Conservation (phyloP, 164 flowering plant species). For the Echeveria elegans region DNA sequence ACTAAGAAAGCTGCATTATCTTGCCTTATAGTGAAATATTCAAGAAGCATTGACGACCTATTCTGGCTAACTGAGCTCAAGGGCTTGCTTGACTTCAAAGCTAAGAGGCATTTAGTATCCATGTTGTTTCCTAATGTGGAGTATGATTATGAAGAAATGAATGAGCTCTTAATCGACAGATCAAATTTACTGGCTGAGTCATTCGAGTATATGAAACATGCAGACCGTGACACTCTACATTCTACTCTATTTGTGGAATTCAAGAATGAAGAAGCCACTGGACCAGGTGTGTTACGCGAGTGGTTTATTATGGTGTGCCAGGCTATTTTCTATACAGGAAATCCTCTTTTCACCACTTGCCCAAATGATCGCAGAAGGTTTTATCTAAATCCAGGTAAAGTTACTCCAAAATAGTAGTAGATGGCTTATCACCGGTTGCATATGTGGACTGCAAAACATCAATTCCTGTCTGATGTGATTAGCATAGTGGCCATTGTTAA, state of each 20-base stretch:
- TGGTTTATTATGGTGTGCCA: constrained; percentile 87
- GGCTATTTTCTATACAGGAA: constrained; percentile 65
- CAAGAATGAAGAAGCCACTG: constrained; percentile 95
- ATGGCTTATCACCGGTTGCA: too few relatives aligned
- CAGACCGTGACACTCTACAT: constrained; percentile 42
- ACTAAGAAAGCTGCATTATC: constrained; percentile 31
- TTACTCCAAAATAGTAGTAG: not conserved
- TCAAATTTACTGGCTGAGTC: constrained; percentile 69
- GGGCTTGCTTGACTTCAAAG: constrained; percentile 60
- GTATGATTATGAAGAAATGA: constrained; percentile 70
- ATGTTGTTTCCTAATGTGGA: constrained; percentile 65
- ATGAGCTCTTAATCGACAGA: constrained; percentile 90
- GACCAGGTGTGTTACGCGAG: constrained; percentile 90
- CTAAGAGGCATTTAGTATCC: constrained; percentile 66
- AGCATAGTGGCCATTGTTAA: too few relatives aligned
- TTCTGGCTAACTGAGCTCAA: constrained; percentile 62
- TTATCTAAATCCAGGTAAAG: constrained; percentile 88
- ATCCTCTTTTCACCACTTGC: constrained; percentile 73
- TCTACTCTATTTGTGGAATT: constrained; percentile 75
- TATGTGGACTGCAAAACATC: too few relatives aligned
- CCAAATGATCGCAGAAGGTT: constrained; percentile 80
- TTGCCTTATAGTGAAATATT: constrained; percentile 34
- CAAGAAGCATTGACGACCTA: constrained; percentile 51
- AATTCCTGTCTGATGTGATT: too few relatives aligned
- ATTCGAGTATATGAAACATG: constrained; percentile 61